phyloP scores from a whole-genome alignment of 2,329 filamentous ascomycete species.

The Botrytis porri region DNA sequence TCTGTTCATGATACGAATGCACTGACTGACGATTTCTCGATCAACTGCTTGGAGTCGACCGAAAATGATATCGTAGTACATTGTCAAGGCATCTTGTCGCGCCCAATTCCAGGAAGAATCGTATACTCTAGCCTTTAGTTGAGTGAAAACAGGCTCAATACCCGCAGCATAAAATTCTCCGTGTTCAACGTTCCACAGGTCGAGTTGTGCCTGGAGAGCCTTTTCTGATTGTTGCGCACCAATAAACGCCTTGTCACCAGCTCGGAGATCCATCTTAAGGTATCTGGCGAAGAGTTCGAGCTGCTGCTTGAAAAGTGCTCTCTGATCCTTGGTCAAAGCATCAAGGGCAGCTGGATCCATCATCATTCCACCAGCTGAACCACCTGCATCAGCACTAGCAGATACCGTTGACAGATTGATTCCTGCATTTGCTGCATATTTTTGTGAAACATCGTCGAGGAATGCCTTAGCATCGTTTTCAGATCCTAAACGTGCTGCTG shows the following conservation, averaged over 20 bases:
- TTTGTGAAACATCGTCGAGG: conserved; percentile 82
- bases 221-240: conserved; percentile 81
- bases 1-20: conserved; percentile 98
- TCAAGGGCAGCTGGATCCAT: conserved; percentile 98
- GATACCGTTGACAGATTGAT: conserved; percentile 78
- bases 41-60: conserved; percentile 89
- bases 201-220: conserved; percentile 86
- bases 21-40: conserved; percentile 96
- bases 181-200: conserved; percentile 93
- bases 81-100: conserved; percentile 91
- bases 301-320: conserved; percentile 95
- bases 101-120: conserved; percentile 99
- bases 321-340: conserved; percentile 94
- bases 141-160: conserved; percentile 90
- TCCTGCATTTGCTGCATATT: conserved; percentile 81
- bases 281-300: conserved; percentile 93
- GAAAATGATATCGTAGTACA: conserved; percentile 99
- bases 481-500: conserved; percentile 79
- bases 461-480: conserved; percentile 90
- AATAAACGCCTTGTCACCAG: conserved; percentile 92
- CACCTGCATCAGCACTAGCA: conserved; percentile 68
- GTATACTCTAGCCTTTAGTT: conserved; percentile 92
- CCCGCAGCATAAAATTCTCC: conserved; percentile 94
- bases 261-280: conserved; percentile 92
- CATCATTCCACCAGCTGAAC: conserved; percentile 85